These are phyloP conservation scores for Tremellales sp. DNA, from an alignment of 1,284 basidiomycete genomes.

Conservation along the genomic window DNA sequence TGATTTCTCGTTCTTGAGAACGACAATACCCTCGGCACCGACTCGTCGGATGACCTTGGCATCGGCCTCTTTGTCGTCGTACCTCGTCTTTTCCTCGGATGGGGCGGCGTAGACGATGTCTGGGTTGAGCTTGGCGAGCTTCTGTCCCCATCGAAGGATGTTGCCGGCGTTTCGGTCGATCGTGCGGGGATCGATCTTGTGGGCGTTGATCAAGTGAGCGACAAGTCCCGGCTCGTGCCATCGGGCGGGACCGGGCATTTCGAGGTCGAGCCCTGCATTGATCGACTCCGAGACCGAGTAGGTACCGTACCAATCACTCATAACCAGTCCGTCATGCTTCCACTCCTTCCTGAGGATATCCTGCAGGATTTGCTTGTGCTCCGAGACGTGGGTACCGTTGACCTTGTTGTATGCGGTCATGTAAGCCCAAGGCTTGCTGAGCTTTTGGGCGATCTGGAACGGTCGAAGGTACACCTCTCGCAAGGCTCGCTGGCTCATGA, in stretches of 20 bases:
- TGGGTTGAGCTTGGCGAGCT: constrained; percentile 18
- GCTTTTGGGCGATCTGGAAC: constrained; percentile 75
- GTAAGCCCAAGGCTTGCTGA: constrained; percentile 48
- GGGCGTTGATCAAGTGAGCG: constrained; percentile 57
- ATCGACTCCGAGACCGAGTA: constrained; percentile 63
- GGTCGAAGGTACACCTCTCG: constrained; percentile 76
- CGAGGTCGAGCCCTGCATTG: constrained; percentile 70
- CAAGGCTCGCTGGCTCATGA: constrained; percentile 56
- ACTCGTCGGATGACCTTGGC: constrained; percentile 24
- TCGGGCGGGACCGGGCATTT: constrained; percentile 43
- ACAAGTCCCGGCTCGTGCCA: constrained; percentile 44
- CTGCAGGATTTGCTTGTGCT: constrained; percentile 57
- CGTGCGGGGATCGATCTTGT: constrained; percentile 51
- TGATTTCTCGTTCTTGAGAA: constrained; percentile 57
- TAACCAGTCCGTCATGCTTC: constrained; percentile 64
- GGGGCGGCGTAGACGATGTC: constrained; percentile 25
- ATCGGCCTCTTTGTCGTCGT: constrained; percentile 16
- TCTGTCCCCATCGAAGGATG: constrained; percentile 46
- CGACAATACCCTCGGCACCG: constrained; percentile 57
- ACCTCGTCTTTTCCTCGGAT: constrained; percentile 20
- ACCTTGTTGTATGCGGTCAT: constrained; percentile 55
- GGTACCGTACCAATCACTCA: constrained; percentile 57
- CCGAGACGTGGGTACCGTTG: constrained; percentile 66
- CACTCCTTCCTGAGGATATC: constrained; percentile 55
- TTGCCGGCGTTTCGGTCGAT: constrained; percentile 18